Evolutionary conservation across 164 flowering plant genomes (phyloP).

Genomic region (Liquidambar formosana): DNA sequence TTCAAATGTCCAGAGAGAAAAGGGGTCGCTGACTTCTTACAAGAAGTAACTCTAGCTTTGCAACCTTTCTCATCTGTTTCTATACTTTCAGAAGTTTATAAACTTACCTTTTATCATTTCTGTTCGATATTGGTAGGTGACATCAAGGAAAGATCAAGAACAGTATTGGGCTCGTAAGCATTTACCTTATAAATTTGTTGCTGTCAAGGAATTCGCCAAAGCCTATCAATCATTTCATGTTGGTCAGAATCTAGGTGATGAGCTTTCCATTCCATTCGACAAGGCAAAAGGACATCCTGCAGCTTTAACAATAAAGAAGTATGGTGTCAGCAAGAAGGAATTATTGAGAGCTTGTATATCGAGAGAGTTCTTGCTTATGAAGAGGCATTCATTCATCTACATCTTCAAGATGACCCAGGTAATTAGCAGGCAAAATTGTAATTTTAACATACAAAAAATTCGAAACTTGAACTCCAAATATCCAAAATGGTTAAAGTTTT

Average conservation of each 20-base stretch:
- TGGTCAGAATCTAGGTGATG: constrained; percentile 45
- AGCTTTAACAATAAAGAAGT: constrained; percentile 50
- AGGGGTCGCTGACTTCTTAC: constrained; percentile 63
- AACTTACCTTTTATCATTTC: neutral
- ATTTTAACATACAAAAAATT: neutral
- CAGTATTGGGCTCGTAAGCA: constrained; percentile 62
- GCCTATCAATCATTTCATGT: constrained; percentile 62
- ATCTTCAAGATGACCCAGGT: constrained; percentile 59
- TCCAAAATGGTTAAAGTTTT: too few relatives aligned
- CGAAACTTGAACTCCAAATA: neutral
- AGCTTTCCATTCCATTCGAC: constrained; percentile 59
- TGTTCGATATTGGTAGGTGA: constrained; percentile 38
- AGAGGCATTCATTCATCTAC: constrained; percentile 66
- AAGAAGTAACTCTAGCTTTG: constrained; percentile 39
- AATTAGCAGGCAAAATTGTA: constrained; percentile 2
- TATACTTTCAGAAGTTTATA: neutral
- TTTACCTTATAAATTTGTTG: constrained; percentile 47
- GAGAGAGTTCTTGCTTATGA: constrained; percentile 69
- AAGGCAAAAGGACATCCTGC: constrained; percentile 62
- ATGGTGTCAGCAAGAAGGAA: constrained; percentile 59
- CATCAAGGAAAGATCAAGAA: constrained; percentile 75
- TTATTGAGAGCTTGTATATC: constrained; percentile 55
- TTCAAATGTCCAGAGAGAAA: constrained; percentile 61
- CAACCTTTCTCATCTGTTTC: neutral
- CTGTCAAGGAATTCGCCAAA: constrained; percentile 54